phyloP scores from a whole-genome alignment of 768 basidiomycete species.

The Hysterangium stoloniferum region DNA sequence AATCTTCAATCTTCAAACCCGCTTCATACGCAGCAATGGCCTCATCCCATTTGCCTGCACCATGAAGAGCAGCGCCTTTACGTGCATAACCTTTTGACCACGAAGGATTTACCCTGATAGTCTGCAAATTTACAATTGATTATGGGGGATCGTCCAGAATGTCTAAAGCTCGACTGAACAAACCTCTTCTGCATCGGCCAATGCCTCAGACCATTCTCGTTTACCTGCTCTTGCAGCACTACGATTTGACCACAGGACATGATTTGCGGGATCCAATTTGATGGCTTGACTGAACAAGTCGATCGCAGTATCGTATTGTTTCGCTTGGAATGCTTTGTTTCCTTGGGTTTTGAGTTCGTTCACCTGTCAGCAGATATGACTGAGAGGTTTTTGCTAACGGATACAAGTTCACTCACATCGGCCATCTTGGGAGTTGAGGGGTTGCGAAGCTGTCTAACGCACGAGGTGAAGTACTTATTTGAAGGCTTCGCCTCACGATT shows the following conservation, averaged over 20 bases:
- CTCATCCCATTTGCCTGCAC: constrained; percentile 67
- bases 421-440: neutral
- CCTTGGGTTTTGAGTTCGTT: constrained; percentile 81
- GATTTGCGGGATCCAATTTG: constrained; percentile 71
- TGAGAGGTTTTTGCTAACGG: neutral
- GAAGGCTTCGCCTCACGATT: neutral
- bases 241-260: constrained; percentile 88
- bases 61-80: constrained; percentile 91
- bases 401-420: neutral
- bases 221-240: constrained; percentile 88
- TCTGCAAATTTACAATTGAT: too few relatives aligned
- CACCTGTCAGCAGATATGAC: constrained; percentile 24
- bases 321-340: constrained; percentile 93
- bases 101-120: constrained; percentile 64
- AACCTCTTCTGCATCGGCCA: constrained; percentile 89
- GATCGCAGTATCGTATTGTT: constrained; percentile 86
- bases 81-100: constrained; percentile 91
- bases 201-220: constrained; percentile 65
- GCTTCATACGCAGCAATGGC: constrained; percentile 78
- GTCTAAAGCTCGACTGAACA: constrained; percentile 20
- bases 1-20: constrained; percentile 78
- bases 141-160: neutral
- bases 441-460: neutral
- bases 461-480: neutral
- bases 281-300: constrained; percentile 78